Conservation (phyloP, 345 rosid species). For the Fremontodendron californicum region DNA sequence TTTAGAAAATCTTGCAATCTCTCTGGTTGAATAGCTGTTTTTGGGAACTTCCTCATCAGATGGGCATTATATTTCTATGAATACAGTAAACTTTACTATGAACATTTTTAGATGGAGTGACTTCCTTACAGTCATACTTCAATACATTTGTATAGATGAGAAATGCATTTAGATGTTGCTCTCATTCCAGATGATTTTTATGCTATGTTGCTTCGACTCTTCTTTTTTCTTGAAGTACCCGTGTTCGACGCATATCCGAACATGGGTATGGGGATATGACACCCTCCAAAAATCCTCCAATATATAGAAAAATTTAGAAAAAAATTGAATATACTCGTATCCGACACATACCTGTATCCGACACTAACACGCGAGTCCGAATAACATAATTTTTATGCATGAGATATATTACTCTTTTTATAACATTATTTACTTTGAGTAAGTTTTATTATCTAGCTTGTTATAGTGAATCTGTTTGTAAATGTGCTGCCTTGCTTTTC, state of each 20-base stretch:
- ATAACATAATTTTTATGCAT: background rate
- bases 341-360: too few species aligned
- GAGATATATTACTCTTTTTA: background rate
- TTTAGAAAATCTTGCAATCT: background rate
- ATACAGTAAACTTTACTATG: background rate
- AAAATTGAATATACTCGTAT: too few species aligned
- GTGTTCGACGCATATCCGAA: too few species aligned
- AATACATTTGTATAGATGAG: background rate
- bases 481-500: background rate
- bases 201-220: background rate
- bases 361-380: too few species aligned
- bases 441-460: background rate
- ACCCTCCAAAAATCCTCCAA: too few species aligned
- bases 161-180: background rate
- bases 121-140: background rate
- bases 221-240: too few species aligned
- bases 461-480: background rate
- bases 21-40: background rate
- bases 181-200: background rate
- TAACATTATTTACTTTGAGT: background rate
- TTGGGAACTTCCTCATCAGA: background rate
- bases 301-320: too few species aligned
- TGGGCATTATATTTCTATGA: background rate
- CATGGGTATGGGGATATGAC: too few species aligned
- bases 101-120: background rate